Base-by-base conservation (phyloP, 2,329 filamentous ascomycete genomes). In the Lithohypha guttulata region DNA sequence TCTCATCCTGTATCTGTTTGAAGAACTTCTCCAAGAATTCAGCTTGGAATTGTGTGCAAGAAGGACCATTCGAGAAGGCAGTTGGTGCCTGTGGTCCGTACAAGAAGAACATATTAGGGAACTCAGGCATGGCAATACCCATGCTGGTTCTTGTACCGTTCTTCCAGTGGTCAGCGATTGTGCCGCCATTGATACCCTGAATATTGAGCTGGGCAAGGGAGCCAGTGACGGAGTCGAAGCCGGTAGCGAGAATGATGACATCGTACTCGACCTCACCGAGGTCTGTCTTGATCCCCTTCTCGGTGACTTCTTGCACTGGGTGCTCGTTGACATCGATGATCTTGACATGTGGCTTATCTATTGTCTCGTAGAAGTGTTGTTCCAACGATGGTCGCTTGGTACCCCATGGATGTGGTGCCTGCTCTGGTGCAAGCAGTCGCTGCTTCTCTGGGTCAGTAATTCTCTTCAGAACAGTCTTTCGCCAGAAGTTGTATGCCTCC, bases 41-140 rank as follows among this genome's bases (percentile, higher is more conserved):
- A 2, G 71, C 73, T 48, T 79, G 74, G 1, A 72, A 50, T 44
- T 76, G 70, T 6, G 70, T 64, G 1, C 60, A 65, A 1, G 66
- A 64, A 0, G 75, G 74, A 0, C 73, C 74, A 46, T 76, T 78
- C 51, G 61, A 55, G 3, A 76, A 56, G 0, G 71, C 63, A 0
- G 71, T 75, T 0, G 73, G 73, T 0, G 61, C 69, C n/a, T 78
- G 73, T 1, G 65, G 59, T 0, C 73, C 73, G 50, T 75, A 77
- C 34, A 69, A 52, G 41, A 65, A 64, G 55, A 71, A 69, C 54
- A 70, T 58, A 36, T 72, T 71, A 1, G 66, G 65, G 45, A 65
- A 68, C 3, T 58, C 58, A 8, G 56, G 47, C 11, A 63, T 57
- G 0, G 60, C 58, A 9, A 64, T 57, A 1, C 68, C 69, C 1